Base-by-base conservation (phyloP, 805 yeast species). In the Lachancea waltii region DNA sequence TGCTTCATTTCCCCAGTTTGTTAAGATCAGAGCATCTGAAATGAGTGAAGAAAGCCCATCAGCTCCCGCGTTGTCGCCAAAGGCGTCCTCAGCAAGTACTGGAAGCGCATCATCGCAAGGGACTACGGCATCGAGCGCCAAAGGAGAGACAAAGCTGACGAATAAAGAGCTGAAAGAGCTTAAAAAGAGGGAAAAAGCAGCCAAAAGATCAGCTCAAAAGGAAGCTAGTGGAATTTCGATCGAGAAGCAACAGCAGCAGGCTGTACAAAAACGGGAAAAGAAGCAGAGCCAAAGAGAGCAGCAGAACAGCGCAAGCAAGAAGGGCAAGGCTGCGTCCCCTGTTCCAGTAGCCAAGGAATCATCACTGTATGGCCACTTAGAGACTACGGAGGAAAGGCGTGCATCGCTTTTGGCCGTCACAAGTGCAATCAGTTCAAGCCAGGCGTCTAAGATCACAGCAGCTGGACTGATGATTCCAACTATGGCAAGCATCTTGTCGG, bases 151-250 rank as follows among this genome's bases (percentile, higher is more conserved):
- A 43, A 62, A 64, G 39, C 58, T 81, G 30, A 63, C 84, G 7
- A 85, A 85, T 48, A 87, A 86, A 51, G 95, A 89, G 60, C 68
- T 85, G 45, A 89, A 89, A 59, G 96, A 85, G 51, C 66, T 79
- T 75, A 85, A 86, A 58, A 89, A 87, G 68, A 77, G 77, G 51
- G 95, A 87, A 54, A 89, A 90, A 64, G 92, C 92, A 10, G 95
- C 92, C 27, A 85, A 85, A 58, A 72, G 97, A 58, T 92, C 95
- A 2, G 95, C 95, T 2, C 77, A 79, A 46, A 87, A 85, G 55
- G 83, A 73, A 48, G 80, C 78, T 6, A 72, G 68, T 35, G 87
- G 81, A 23, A 73, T 77, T 31, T 57, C 70, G 14, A 49, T 60
- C 26, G 65, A 66, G 46, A 64, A 61, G 34, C 68, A 62, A 45